Base-by-base conservation (phyloP, 2,329 filamentous ascomycete genomes). In the Aspergillus intermedius region DNA sequence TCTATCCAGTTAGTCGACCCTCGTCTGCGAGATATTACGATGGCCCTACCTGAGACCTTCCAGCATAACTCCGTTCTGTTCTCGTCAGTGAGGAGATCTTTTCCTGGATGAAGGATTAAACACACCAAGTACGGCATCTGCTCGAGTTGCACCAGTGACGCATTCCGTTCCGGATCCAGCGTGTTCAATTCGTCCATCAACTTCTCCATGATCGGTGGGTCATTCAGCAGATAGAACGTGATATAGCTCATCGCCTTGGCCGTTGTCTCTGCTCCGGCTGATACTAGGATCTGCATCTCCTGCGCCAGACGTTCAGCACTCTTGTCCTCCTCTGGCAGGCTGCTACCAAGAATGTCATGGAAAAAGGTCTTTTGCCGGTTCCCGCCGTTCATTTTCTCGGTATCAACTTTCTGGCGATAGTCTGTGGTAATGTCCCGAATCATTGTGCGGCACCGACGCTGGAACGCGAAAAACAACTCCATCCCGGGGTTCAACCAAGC, bases 181-280 rank as follows among this genome's bases (percentile, higher is more conserved):
- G 41, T 40, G 3, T 49, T 42, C 34, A 62, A 22, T 23, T 62
- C 59, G 2, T 52, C 53, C 42, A 53, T 52, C 9, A 63, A 46
- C 13, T 48, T 54, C 22, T 47, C 12, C 45, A 61, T 32, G n/a
- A 52, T 47, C 9, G 28, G 37, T 1, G 54, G 53, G 8, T 59
- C 53, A 30, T 54, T 48, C n/a, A 57, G 45, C 12, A 62, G 42
- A 17, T 62, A 55, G 28, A 58, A 61, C 5, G 52, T 34, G 17
- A 52, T 54, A 19, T 51, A 52, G 10, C 48, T 53, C 44, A 65
- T 50, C 1, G 59, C 52, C 42, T 58, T 54, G 6, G 65, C 61
- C 1, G 65, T 70, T 0, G 67, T 70, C 23, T 66, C 63, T 2
- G 59, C 50, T 0, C 67, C 66, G 4, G 67, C 67, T 15, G 57